Conservation (phyloP, 148 eudicot genomes). For the Heliamphora exappendiculata region DNA sequence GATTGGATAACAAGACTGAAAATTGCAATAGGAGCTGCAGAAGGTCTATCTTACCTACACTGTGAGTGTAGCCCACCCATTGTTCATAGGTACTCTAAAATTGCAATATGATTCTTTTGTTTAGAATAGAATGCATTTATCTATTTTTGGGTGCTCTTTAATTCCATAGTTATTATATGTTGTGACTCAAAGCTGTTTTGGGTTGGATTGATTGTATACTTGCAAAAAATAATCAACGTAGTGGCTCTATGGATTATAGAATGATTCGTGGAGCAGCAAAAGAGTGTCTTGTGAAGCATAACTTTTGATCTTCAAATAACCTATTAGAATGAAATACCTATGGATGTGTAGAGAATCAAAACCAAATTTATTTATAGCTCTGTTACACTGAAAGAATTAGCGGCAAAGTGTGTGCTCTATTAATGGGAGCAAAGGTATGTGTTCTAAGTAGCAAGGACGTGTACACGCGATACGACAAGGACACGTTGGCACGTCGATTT, state of each 20-base stretch:
- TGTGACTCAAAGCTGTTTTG: not conserved
- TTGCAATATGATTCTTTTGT: not conserved
- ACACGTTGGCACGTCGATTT: too few relatives aligned
- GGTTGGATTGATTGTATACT: not conserved
- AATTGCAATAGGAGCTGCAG: constrained; percentile 44
- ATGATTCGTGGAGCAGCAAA: not conserved
- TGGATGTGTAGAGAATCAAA: too few relatives aligned
- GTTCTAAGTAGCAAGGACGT: too few relatives aligned
- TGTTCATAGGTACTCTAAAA: constrained; percentile 33
- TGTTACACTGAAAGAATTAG: too few relatives aligned
- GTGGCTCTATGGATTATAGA: not conserved
- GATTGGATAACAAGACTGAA: constrained; percentile 51
- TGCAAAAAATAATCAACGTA: not conserved
- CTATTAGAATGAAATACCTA: not conserved
- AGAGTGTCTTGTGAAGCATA: not conserved
- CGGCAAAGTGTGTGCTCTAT: too few relatives aligned
- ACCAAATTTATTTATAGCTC: too few relatives aligned
- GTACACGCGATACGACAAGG: too few relatives aligned
- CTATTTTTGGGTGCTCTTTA: not conserved
- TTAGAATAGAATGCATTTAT: not conserved
- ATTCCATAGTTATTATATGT: not conserved
- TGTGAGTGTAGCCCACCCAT: constrained; percentile 44
- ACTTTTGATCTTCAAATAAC: not conserved
- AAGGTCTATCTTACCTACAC: constrained; percentile 35
- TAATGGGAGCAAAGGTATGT: too few relatives aligned